Evolutionary conservation across 495 filamentous ascomycete species (phyloP).

Genomic region (Xylaria intraflava): DNA sequence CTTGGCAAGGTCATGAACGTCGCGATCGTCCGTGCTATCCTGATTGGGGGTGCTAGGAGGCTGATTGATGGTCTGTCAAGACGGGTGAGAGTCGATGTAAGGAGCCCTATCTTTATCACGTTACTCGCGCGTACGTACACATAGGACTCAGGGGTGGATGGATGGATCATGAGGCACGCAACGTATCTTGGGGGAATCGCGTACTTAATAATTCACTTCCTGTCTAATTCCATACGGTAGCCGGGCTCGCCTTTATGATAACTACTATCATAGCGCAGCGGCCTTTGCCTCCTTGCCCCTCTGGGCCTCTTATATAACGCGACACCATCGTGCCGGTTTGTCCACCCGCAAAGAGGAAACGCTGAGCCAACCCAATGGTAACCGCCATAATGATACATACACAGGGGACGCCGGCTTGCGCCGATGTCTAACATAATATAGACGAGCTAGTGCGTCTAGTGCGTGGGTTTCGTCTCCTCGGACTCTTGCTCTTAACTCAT

Average conservation of each 20-base stretch:
- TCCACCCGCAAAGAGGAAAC: neutral
- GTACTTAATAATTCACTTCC: neutral
- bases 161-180: no score
- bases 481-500: neutral
- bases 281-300: neutral
- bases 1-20: no score
- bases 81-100: no score
- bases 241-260: no score
- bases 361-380: neutral
- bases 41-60: no score
- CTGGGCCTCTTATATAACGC: neutral
- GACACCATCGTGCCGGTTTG: neutral
- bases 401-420: neutral
- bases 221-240: neutral
- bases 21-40: no score
- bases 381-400: conserved; percentile 1
- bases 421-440: neutral
- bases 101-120: no score
- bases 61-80: no score
- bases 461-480: neutral
- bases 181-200: no score
- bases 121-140: no score
- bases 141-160: no score
- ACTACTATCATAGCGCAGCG: neutral
- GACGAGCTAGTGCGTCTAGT: neutral